Percentiles rank a stretch among this genome's conserved stretches.
phyloP scores from a whole-genome alignment of 495 filamentous ascomycete species.

The Amphirosellinia nigrospora region DNA sequence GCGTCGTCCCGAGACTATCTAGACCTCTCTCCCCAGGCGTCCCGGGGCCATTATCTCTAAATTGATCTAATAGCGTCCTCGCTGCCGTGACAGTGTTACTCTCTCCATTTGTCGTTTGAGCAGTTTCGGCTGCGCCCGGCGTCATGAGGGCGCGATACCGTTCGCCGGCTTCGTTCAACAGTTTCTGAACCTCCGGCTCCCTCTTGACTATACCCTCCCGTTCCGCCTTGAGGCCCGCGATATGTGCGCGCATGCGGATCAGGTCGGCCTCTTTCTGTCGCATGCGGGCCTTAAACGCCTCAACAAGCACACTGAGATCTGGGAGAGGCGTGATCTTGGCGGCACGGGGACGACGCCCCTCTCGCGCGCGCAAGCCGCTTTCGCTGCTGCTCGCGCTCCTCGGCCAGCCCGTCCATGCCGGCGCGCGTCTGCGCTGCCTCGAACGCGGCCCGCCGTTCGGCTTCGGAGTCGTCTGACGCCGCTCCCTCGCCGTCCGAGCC shows the following conservation, averaged over 20 bases:
- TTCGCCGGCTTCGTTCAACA: conserved; percentile 82
- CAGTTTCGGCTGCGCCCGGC: conserved; percentile 32
- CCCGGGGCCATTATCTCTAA: conserved; percentile 34
- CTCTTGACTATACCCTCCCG: conserved; percentile 67
- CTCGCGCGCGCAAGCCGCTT: conserved; percentile 35
- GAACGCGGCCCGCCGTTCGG: conserved; percentile 82
- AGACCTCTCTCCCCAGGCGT: conserved; percentile 57
- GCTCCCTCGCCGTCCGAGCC: conserved; percentile 52
- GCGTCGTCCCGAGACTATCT: conserved; percentile 69
- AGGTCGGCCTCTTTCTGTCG: conserved; percentile 46
- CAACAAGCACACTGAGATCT: conserved; percentile 56
- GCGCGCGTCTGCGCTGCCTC: conserved; percentile 86
- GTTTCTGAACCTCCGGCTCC: conserved; percentile 79
- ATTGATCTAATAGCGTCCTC: conserved; percentile 38
- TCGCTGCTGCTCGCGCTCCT: conserved; percentile 44
- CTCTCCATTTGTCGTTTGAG: conserved; percentile 41
- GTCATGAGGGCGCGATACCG: conserved; percentile 63
- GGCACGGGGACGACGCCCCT: conserved; percentile 40
- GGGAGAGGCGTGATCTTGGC: conserved; percentile 62
- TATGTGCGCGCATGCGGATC: conserved; percentile 33
- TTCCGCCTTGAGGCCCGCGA: conserved; percentile 45
- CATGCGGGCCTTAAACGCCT: conserved; percentile 48
- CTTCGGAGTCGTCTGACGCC: conserved; percentile 75
- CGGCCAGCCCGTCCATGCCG: conserved; percentile 70
- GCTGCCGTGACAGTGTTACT: conserved; percentile 32